Evolutionary conservation across 192 early-diverging fungal species (phyloP), one percentile per base, ranked within the genome.

Genomic region (Oehlia diaphana): DNA sequence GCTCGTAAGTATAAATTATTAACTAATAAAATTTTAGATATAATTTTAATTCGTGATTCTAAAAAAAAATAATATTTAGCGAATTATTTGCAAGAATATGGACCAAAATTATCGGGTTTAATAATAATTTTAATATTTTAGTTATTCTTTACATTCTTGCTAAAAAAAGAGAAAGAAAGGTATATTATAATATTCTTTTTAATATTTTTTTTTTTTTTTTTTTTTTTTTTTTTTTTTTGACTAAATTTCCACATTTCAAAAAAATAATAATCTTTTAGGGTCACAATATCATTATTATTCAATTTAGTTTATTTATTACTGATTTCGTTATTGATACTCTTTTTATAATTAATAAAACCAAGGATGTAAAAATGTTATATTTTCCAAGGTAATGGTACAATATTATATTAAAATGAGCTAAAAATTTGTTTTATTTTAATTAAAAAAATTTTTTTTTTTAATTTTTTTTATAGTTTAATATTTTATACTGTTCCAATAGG

Each of bases 251-350:
- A n/a, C n/a, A n/a, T n/a, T n/a, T n/a, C n/a, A n/a, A n/a, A n/a
- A n/a, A n/a, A n/a, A n/a, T n/a, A n/a, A 26, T 26, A 31, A 31
- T 14, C 16, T 16, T 16, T 14, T 50, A 76, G 74, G 74, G 58
- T 63, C 8, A 42, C 23, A 76, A 76, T 19, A n/a, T 61, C 16
- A 37, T 26, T 19, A 63, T 76, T 63, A 42, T 76, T 35, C 31
- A 63, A 63, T 8, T 76, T 39, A 33, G 39, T 0, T n/a, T 76
- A 9, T 35, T 42, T 42, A 37, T 76, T 9, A 23, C 64, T 63
- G 74, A 76, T 39, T 16, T 76, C 3, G 21, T 37, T 8, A 47
- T 76, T 9, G 74, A 76, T 39, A n/a, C 35, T 33, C 23, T 76
- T 3, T 76, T 76, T 35, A 9, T 76, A 14, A 37, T 21, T 21